These are phyloP conservation scores for Plasmopara halstedii DNA, from an alignment of 352 stramenopile species.

Conservation along the genomic window DNA sequence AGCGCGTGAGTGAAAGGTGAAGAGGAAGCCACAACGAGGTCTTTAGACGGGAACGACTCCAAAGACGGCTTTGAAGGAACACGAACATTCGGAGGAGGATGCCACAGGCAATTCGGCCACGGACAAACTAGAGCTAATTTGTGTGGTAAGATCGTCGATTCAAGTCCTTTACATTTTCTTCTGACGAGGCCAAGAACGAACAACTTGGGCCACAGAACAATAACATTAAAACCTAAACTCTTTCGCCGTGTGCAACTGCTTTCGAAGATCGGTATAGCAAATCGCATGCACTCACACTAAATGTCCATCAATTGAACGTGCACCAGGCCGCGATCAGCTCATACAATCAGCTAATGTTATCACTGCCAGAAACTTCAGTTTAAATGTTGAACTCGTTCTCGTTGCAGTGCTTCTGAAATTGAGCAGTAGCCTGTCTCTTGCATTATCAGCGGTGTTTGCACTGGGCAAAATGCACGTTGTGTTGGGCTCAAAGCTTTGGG, in stretches of 20 bases:
- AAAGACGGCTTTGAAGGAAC: too few species aligned
- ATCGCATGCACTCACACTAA: slow-evolving; percentile 61
- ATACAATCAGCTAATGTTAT: slow-evolving; percentile 86
- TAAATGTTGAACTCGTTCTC: slow-evolving; percentile 92
- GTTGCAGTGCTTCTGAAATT: slow-evolving; percentile 87
- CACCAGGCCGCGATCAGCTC: slow-evolving; percentile 80
- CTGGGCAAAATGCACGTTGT: slow-evolving; percentile 96
- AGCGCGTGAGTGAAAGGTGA: slow-evolving; percentile 80
- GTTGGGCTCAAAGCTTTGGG: slow-evolving; percentile 95
- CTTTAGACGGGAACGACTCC: background rate
- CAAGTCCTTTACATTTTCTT: slow-evolving; percentile 83
- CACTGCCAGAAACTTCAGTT: slow-evolving; percentile 71
- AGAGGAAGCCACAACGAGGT: slow-evolving; percentile 54
- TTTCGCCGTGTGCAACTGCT: slow-evolving; percentile 42
- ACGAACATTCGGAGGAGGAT: slow-evolving; percentile 43
- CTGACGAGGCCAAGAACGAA: slow-evolving; percentile 72
- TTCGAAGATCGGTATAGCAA: slow-evolving; percentile 67
- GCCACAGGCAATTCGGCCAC: slow-evolving; percentile 53
- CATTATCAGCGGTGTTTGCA: slow-evolving; percentile 92
- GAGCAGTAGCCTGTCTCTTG: slow-evolving; percentile 66
- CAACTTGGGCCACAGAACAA: slow-evolving; percentile 89
- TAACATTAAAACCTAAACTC: slow-evolving; percentile 82
- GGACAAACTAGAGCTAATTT: slow-evolving; percentile 82
- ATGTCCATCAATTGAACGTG: slow-evolving; percentile 90
- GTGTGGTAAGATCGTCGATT: slow-evolving; percentile 80